Base-by-base conservation (phyloP, 192 early-diverging fungal species). In the Dissophora ornata region DNA sequence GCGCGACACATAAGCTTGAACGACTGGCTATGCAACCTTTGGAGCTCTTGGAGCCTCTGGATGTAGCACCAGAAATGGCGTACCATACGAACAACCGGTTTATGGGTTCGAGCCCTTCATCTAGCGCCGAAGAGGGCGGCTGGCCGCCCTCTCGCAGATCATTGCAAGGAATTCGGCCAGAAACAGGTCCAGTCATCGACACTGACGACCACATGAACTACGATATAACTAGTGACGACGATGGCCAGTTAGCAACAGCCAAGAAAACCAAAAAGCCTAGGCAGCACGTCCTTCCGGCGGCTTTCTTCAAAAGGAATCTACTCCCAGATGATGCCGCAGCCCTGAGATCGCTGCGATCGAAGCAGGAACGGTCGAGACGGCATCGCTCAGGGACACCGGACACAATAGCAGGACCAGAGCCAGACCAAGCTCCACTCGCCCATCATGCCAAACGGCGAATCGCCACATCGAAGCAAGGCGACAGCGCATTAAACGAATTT, bases 381-480 rank as follows among this genome's bases (percentile, higher is more conserved):
- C 2, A 3, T 0, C 22, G 40, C 46, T 18, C 16, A 55, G 18
- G 33, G 6, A 22, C 59, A 12, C 11, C 25, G 36, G 32, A 13
- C 12, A 29, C 16, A 4, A n/a, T n/a, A 13, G 5, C 48, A 12
- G 1, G 21, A 40, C 1, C 59, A 3, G 47, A 56, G 3, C 33
- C 44, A 2, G 64, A 52, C 3, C 33, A n/a, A 22, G 6, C 29
- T 1, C 49, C 51, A 24, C 53, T 40, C 21, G 64, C 73, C 2
- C 73, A 77, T 22, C 62, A 65, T 24, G 73, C 73, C 36, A 77
- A 49, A 51, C 38, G 57, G n/a, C 50, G 73, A 15, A 61, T 77
- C 25, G 59, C 49, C 5, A 16, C 73, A 22, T 15, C 22, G 15
- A 11, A 18, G 18, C 51, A 62, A 52, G 59, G 59, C 22, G 54